Evolutionary conservation across 169 alveolate genomes (phyloP).

Genomic region (Eimeria tenella): DNA sequence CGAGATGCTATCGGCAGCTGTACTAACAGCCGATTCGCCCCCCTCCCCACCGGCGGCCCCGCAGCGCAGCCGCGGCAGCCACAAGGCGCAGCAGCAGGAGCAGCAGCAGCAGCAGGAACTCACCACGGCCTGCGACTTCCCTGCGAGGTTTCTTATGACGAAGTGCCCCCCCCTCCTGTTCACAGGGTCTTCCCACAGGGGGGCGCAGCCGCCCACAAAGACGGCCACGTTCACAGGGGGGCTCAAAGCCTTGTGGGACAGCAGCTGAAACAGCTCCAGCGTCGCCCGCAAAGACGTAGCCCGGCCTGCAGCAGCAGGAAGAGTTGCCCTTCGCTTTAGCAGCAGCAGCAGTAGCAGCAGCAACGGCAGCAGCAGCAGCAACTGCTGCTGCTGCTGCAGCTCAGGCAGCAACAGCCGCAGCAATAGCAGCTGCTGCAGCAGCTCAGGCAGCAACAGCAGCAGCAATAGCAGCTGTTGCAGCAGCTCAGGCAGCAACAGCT

Average conservation of each 20-base stretch:
- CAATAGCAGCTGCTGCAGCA: neutral
- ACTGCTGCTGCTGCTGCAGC: neutral
- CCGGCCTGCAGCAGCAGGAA: constrained; percentile 29
- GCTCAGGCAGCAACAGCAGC: constrained; percentile 1
- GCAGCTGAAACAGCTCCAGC: constrained; percentile 14
- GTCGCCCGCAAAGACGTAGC: constrained; percentile 13
- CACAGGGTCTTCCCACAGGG: constrained; percentile 70
- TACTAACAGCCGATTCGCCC: neutral
- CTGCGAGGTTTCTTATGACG: constrained; percentile 28
- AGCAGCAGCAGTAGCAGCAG: neutral
- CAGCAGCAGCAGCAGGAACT: constrained; percentile 2
- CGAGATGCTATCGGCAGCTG: neutral
- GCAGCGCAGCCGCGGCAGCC: neutral
- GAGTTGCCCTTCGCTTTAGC: neutral
- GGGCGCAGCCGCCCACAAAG: constrained; percentile 46
- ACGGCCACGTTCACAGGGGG: constrained; percentile 64
- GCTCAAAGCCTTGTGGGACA: constrained; percentile 18
- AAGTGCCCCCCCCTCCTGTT: constrained; percentile 59
- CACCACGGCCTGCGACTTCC: constrained; percentile 56
- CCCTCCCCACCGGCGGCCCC: neutral
- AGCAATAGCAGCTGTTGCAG: neutral
- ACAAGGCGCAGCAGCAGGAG: neutral
- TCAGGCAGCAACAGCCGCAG: neutral
- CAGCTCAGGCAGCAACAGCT: neutral
- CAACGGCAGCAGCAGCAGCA: neutral